Evolutionary conservation across 2,329 filamentous ascomycete species (phyloP), one percentile per base, ranked within the genome.

Genomic region (Fusarium pseudoanthophilum): DNA sequence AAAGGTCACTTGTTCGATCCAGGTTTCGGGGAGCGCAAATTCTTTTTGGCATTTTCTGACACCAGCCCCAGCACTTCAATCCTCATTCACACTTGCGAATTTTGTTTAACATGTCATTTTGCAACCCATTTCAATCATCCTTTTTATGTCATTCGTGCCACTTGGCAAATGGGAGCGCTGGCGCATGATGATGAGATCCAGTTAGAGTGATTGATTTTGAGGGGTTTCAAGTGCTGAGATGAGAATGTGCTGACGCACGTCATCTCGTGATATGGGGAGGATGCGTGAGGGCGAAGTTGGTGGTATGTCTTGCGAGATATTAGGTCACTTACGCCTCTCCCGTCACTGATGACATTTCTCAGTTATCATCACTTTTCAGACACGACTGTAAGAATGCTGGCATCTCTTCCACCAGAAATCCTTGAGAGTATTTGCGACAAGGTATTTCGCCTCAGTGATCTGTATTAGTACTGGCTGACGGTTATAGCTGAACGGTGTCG

Each of bases 1-100:
- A 73, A 77, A 77, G 74, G 75, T 73, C 75, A 76, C 75, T 72
- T 77, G 75, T 77, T 77, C 75, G 75, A 77, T 67, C 75, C 75
- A 77, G 75, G 75, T 76, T 73, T 77, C 64, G 75, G 75, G 75
- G 74, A 70, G 11, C 14, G 7, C 18, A 36, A 18, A 15, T 26
- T 16, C 4, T 30, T 20, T 40, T 43, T 58, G n/a, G 30, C 24
- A 11, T 28, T 15, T 52, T 36, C 11, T 7, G 2, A 20, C 37
- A 16, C 9, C 6, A 11, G 13, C 36, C 36, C 9, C 18, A 37
- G 36, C 16, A 34, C 14, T 34, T 34, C 32, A 15, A 6, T 15
- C 6, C 8, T 6, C 6, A 36, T 36, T 16, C 34, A 16, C 16
- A 3, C 34, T 36, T 16, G 34, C 34, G 34, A 36, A 7, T 36